Conservation (phyloP, 2,329 filamentous ascomycete genomes). For the Alternaria triticina region DNA sequence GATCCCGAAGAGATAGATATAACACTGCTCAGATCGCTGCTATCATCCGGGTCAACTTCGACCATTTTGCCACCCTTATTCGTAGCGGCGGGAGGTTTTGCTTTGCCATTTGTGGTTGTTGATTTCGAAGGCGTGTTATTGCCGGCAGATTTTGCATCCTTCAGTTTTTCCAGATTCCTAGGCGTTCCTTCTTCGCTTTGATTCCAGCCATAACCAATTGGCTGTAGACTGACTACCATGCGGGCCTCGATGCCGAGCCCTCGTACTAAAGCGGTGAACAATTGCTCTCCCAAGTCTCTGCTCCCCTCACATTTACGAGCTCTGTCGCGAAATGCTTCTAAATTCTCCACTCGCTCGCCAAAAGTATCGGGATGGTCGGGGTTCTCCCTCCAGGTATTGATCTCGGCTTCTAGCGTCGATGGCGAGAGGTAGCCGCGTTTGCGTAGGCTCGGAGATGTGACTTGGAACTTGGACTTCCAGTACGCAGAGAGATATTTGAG, state of each 20-base stretch:
- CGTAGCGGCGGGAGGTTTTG: conserved; percentile 6
- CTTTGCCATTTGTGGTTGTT: conserved; percentile 5
- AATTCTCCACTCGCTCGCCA: conserved; percentile 74
- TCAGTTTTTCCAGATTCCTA: conserved; percentile 43
- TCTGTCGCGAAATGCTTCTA: conserved; percentile 71
- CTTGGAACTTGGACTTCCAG: conserved; percentile 84
- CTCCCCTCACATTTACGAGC: conserved; percentile 79
- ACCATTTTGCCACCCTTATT: conserved; percentile 4
- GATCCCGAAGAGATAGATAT: conserved; percentile 56
- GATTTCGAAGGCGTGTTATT: not conserved
- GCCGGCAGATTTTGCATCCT: conserved; percentile 5
- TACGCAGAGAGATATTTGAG: conserved; percentile 79
- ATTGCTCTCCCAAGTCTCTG: conserved; percentile 83
- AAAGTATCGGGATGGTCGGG: conserved; percentile 68
- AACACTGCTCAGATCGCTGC: conserved; percentile 50
- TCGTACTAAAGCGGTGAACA: conserved; percentile 85
- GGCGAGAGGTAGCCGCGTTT: conserved; percentile 88
- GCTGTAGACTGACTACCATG: conserved; percentile 84
- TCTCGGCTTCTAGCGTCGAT: conserved; percentile 74
- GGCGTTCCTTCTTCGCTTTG: conserved; percentile 78
- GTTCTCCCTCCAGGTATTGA: conserved; percentile 71
- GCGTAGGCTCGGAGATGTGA: conserved; percentile 79
- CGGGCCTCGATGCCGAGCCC: conserved; percentile 82
- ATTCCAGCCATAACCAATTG: conserved; percentile 88
- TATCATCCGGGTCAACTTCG: conserved; percentile 50